Conservation (phyloP, 169 alveolate species). For the Cryptosporidium viatorum region DNA sequence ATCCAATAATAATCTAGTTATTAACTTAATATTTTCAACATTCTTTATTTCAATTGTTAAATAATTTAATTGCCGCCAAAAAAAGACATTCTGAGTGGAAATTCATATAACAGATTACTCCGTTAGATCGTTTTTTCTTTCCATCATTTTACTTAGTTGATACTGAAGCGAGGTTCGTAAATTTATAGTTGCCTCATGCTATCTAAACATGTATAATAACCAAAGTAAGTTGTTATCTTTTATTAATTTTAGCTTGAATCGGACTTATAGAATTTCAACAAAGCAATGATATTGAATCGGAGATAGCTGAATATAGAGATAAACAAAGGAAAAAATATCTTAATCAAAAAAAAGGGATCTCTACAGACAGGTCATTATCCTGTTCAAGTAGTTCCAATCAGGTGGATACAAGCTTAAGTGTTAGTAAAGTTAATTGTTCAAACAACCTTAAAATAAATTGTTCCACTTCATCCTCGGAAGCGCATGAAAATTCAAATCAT, state of each 20-base stretch:
- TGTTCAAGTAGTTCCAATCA: neutral
- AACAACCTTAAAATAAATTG: neutral
- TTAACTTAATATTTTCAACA: neutral
- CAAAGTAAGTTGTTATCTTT: neutral
- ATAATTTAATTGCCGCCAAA: neutral
- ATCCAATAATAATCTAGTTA: neutral
- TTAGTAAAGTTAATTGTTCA: neutral
- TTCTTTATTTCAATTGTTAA: neutral
- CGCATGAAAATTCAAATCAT: neutral
- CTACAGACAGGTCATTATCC: neutral
- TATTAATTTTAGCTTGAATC: neutral
- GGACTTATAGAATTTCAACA: neutral
- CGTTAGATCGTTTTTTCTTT: neutral
- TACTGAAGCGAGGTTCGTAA: neutral
- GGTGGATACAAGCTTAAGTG: neutral
- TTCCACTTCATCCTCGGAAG: neutral
- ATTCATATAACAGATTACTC: neutral
- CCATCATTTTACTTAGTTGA: too few relatives aligned
- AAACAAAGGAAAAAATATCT: constrained; percentile 26
- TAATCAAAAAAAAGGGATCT: neutral
- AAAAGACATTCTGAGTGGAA: constrained; percentile 1
- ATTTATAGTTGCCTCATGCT: neutral
- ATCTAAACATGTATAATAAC: neutral
- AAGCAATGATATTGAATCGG: constrained; percentile 8
- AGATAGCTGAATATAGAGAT: constrained; percentile 47